A percentile compares a stretch with the other conserved stretches of the same genome.
These are phyloP conservation scores for Malbranchea zuffiana DNA, from an alignment of 2,329 filamentous ascomycete species.

Conservation along the genomic window DNA sequence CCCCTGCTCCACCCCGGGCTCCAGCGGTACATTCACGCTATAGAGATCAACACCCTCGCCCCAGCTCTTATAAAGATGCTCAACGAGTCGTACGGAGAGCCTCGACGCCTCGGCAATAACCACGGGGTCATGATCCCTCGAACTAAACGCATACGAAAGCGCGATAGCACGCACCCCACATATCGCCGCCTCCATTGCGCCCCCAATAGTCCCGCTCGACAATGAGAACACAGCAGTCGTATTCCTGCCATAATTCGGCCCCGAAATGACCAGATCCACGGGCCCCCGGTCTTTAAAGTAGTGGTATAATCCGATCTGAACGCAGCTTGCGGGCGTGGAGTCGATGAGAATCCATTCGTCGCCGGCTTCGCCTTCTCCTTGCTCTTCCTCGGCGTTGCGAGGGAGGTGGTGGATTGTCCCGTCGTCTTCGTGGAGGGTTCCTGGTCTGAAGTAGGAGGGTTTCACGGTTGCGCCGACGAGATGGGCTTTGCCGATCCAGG, in stretches of 20 bases:
- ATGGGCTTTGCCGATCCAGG: slow-evolving; percentile 98
- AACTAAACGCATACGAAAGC: slow-evolving; percentile 82
- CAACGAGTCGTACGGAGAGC: slow-evolving; percentile 65
- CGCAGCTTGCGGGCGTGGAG: slow-evolving; percentile 68
- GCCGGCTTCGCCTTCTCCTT: slow-evolving; percentile 39
- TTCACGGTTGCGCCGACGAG: slow-evolving; percentile 82
- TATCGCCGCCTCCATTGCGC: slow-evolving; percentile 64
- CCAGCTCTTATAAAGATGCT: slow-evolving; percentile 69
- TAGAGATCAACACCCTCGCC: slow-evolving; percentile 68
- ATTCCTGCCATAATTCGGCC: slow-evolving; percentile 76
- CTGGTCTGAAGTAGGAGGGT: slow-evolving; percentile 69
- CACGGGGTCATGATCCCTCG: slow-evolving; percentile 66
- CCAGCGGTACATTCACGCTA: slow-evolving; percentile 77
- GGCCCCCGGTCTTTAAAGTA: slow-evolving; percentile 62
- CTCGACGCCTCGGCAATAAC: slow-evolving; percentile 68
- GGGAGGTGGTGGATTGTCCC: slow-evolving; percentile 56
- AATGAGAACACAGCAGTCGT: slow-evolving; percentile 69
- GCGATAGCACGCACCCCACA: slow-evolving; percentile 64
- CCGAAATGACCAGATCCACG: slow-evolving; percentile 65
- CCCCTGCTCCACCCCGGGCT: slow-evolving; percentile 58
- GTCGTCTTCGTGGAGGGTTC: slow-evolving; percentile 50
- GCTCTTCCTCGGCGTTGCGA: slow-evolving; percentile 42
- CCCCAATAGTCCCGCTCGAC: slow-evolving; percentile 66
- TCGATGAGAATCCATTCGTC: slow-evolving; percentile 77
- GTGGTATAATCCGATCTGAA: slow-evolving; percentile 72